These are phyloP conservation scores for Cyberlindnera mississippiensis DNA, from an alignment of 805 yeast species.

Conservation along the genomic window DNA sequence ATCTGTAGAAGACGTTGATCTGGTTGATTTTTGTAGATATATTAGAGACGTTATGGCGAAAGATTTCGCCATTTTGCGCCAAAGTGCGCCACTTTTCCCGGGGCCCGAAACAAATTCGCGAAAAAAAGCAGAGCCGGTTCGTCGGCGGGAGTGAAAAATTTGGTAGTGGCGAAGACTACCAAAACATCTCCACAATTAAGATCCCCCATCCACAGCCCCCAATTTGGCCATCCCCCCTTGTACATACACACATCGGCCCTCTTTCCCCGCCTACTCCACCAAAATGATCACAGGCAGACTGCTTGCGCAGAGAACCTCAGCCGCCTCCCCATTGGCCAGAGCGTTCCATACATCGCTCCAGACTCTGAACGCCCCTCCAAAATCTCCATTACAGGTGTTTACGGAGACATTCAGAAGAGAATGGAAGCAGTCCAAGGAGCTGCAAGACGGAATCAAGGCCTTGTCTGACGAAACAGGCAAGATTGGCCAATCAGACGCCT, in stretches of 20 bases:
- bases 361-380: conserved; percentile 33
- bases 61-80: background rate
- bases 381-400: conserved; percentile 88
- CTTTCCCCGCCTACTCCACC: no score
- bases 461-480: conserved; percentile 94
- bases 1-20: no score
- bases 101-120: background rate
- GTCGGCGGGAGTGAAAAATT: background rate
- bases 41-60: no score
- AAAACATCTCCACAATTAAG: background rate
- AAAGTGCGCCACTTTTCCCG: background rate
- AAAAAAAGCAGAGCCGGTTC: background rate
- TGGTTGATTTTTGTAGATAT: no score
- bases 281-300: conserved; percentile 11
- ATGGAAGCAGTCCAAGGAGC: conserved; percentile 85
- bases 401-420: conserved; percentile 88
- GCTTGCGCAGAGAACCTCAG: conserved; percentile 3
- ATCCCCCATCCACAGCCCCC: background rate
- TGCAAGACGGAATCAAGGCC: conserved; percentile 90
- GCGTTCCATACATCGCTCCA: conserved; percentile 23
- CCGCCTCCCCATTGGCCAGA: conserved; percentile 19
- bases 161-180: background rate
- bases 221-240: background rate
- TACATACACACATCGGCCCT: background rate
- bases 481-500: conserved; percentile 90